Evolutionary conservation across 2,329 filamentous ascomycete species (phyloP).

Genomic region (Diaporthe vexans): DNA sequence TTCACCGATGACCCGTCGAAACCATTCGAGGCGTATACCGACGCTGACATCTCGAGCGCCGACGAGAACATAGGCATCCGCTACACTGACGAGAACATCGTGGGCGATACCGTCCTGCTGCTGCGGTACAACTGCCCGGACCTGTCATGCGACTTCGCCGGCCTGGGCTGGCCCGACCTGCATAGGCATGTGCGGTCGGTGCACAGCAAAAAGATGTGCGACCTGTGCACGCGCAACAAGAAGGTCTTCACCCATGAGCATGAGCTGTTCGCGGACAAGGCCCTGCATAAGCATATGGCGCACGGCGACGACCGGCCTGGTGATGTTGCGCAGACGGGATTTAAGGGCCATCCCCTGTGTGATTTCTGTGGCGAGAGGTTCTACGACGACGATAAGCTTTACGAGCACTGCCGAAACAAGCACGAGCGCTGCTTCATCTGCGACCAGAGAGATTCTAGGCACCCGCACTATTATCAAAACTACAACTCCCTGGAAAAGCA

Average conservation of each 20-base stretch:
- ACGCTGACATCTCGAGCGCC: conserved; percentile 79
- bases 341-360: conserved; percentile 95
- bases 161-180: conserved; percentile 72
- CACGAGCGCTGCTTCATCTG: conserved; percentile 97
- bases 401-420: conserved; percentile 91
- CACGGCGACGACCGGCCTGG: conserved; percentile 93
- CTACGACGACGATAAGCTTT: conserved; percentile 96
- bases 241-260: conserved; percentile 99
- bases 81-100: conserved; percentile 90
- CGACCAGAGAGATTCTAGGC: conserved; percentile 77
- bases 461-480: conserved; percentile 92
- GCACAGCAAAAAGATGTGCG: conserved; percentile 92
- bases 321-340: conserved; percentile 91
- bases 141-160: conserved; percentile 82
- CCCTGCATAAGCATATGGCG: conserved; percentile 89
- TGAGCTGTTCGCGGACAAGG: conserved; percentile 85
- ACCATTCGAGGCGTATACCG: conserved; percentile 85
- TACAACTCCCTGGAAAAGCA: conserved; percentile 90
- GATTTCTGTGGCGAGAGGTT: conserved; percentile 93
- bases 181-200: conserved; percentile 83
- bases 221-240: conserved; percentile 92
- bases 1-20: conserved; percentile 90
- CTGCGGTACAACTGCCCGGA: conserved; percentile 97
- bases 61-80: conserved; percentile 92
- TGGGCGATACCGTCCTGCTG: conserved; percentile 89